phyloP scores from a whole-genome alignment of 768 basidiomycete genomes.

The Suillus hirtellus region DNA sequence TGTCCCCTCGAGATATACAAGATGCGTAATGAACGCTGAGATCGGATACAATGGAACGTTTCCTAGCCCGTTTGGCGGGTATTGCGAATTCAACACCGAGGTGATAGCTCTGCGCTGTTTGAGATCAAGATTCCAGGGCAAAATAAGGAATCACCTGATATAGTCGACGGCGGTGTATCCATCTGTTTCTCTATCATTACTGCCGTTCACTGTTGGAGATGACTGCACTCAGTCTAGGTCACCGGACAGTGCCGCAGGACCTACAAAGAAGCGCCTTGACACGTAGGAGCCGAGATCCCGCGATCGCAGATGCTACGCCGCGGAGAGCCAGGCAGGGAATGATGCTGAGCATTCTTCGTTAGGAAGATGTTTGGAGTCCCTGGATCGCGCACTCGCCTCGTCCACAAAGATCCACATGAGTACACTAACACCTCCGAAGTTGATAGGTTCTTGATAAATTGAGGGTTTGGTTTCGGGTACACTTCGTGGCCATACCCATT shows the following conservation, averaged over 20 bases:
- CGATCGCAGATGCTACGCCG: slow-evolving; percentile 77
- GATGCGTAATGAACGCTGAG: slow-evolving; percentile 82
- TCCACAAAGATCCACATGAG: slow-evolving; percentile 94
- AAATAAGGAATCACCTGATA: slow-evolving; percentile 52
- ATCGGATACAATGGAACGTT: slow-evolving; percentile 65
- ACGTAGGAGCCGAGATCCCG: slow-evolving; percentile 64
- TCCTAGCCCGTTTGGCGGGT: slow-evolving; percentile 58
- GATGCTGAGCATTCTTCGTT: slow-evolving; percentile 49
- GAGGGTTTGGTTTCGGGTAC: slow-evolving; percentile 84
- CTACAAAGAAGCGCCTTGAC: slow-evolving; percentile 85
- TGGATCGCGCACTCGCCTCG: slow-evolving; percentile 53
- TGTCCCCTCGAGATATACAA: slow-evolving; percentile 73
- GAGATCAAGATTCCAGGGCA: slow-evolving; percentile 15
- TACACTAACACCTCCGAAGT: slow-evolving; percentile 76
- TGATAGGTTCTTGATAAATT: slow-evolving; percentile 64
- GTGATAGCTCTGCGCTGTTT: slow-evolving; percentile 56
- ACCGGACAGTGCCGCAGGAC: slow-evolving; percentile 27
- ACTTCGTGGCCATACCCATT: slow-evolving; percentile 91
- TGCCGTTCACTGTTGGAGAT: slow-evolving; percentile 66
- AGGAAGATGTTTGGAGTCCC: slow-evolving; percentile 11
- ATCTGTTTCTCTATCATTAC: slow-evolving; percentile 89
- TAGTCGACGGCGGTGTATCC: slow-evolving; percentile 86
- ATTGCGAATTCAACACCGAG: slow-evolving; percentile 64
- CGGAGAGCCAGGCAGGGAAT: slow-evolving; percentile 89
- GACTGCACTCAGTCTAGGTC: slow-evolving; percentile 11